Evolutionary conservation across 1,139 yeast genomes (phyloP).

Genomic region (Nakaseomyces sp.): DNA sequence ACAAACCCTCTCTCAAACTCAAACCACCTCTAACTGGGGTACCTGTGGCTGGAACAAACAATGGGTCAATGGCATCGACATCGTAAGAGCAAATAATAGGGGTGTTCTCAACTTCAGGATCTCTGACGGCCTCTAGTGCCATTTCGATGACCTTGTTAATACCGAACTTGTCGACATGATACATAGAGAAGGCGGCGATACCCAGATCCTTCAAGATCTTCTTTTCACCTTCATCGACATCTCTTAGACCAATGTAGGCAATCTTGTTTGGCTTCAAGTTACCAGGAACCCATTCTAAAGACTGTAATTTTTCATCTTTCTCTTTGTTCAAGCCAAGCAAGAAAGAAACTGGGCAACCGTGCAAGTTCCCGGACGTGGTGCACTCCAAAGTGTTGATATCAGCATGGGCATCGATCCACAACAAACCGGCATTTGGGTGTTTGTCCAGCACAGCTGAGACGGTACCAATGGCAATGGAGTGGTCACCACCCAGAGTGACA

Average conservation of each 20-base stretch:
- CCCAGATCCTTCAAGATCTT: slow-evolving; percentile 58
- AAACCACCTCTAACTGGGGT: slow-evolving; percentile 97
- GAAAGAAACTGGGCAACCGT: slow-evolving; percentile 94
- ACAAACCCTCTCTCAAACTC: slow-evolving; percentile 88
- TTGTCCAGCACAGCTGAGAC: slow-evolving; percentile 72
- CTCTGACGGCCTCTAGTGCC: slow-evolving; percentile 67
- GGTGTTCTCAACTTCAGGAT: slow-evolving; percentile 50
- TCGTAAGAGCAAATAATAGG: slow-evolving; percentile 92
- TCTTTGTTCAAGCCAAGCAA: slow-evolving; percentile 66
- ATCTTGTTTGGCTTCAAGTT: slow-evolving; percentile 59
- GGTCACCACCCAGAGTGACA: slow-evolving; percentile 91
- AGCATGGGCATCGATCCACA: slow-evolving; percentile 98
- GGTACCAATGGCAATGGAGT: slow-evolving; percentile 91
- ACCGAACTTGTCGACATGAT: slow-evolving; percentile 90
- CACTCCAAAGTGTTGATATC: slow-evolving; percentile 89
- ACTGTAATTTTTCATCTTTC: slow-evolving; percentile 48
- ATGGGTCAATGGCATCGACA: slow-evolving; percentile 94
- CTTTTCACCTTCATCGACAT: slow-evolving; percentile 83
- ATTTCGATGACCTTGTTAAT: slow-evolving; percentile 84
- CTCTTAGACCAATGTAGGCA: slow-evolving; percentile 91
- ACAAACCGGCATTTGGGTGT: slow-evolving; percentile 78
- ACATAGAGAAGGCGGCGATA: slow-evolving; percentile 89
- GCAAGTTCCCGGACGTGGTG: slow-evolving; percentile 84
- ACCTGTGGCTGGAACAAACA: slow-evolving; percentile 93
- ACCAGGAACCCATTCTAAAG: slow-evolving; percentile 68